phyloP scores from a whole-genome alignment of 345 rosid species.

The Populus pruinosa region DNA sequence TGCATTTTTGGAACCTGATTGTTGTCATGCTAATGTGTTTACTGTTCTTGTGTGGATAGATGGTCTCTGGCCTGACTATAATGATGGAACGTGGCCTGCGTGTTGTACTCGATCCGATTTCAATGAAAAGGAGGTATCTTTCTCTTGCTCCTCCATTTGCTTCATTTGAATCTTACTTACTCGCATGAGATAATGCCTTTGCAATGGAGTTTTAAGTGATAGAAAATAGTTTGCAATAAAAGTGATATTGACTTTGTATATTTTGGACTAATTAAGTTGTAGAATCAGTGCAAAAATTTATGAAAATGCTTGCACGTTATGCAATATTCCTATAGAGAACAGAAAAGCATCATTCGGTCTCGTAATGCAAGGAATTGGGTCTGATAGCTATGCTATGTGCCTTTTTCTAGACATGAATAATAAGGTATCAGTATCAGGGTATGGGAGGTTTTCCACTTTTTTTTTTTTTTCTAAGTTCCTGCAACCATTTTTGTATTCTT shows the following conservation, averaged over 20 bases:
- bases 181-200: not conserved
- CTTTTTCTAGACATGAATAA: too few relatives aligned
- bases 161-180: slow-evolving; percentile 2
- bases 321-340: not conserved
- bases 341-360: not conserved
- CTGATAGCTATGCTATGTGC: too few relatives aligned
- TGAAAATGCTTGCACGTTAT: not conserved
- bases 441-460: too few relatives aligned
- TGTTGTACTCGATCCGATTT: slow-evolving; percentile 62
- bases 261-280: not conserved
- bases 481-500: too few relatives aligned
- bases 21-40: slow-evolving; percentile 4
- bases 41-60: slow-evolving; percentile 35
- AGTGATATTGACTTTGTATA: not conserved
- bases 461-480: too few relatives aligned
- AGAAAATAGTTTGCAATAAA: not conserved
- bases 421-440: too few relatives aligned
- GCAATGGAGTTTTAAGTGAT: not conserved
- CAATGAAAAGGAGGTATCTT: slow-evolving; percentile 61
- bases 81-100: slow-evolving; percentile 91
- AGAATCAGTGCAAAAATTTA: not conserved
- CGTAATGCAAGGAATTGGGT: too few relatives aligned
- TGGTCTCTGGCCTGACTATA: slow-evolving; percentile 97
- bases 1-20: too few relatives aligned
- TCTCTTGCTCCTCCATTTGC: not conserved